Evolutionary conservation across 306 rosid genomes (phyloP).

Genomic region (Cucurbita moschata): DNA sequence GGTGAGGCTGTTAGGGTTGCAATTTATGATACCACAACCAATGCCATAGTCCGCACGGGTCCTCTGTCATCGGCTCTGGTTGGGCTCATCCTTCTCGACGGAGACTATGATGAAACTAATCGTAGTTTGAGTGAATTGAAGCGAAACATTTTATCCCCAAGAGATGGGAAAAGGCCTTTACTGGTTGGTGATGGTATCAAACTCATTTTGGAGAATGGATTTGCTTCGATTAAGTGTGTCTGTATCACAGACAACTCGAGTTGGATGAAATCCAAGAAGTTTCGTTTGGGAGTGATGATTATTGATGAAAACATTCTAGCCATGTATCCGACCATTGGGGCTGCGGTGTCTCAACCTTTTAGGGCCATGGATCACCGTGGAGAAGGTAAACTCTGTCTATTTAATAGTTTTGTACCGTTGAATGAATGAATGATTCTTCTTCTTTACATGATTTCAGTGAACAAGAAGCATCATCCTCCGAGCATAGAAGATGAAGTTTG

Average conservation of each 20-base stretch:
- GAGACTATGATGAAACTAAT: not conserved
- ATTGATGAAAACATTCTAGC: not conserved
- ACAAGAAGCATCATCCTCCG: not conserved
- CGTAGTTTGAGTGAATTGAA: too few relatives aligned
- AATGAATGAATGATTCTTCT: too few relatives aligned
- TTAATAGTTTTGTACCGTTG: too few relatives aligned
- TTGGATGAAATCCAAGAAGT: not conserved
- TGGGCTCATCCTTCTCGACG: not conserved
- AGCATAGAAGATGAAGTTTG: not conserved
- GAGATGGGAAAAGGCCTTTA: not conserved
- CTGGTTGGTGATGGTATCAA: not conserved
- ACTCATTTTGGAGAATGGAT: not conserved
- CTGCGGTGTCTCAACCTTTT: not conserved
- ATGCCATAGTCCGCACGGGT: not conserved
- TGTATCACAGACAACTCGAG: not conserved
- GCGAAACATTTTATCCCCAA: not conserved
- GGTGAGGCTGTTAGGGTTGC: not conserved
- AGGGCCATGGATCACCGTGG: not conserved
- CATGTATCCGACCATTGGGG: not conserved
- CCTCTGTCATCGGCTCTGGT: not conserved
- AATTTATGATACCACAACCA: not conserved
- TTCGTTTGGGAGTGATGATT: not conserved
- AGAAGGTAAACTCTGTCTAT: not conserved
- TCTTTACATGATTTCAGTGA: not conserved
- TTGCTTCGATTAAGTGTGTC: not conserved